Base-by-base conservation (phyloP, 495 filamentous ascomycete genomes). In the Penicillium verhagenii region DNA sequence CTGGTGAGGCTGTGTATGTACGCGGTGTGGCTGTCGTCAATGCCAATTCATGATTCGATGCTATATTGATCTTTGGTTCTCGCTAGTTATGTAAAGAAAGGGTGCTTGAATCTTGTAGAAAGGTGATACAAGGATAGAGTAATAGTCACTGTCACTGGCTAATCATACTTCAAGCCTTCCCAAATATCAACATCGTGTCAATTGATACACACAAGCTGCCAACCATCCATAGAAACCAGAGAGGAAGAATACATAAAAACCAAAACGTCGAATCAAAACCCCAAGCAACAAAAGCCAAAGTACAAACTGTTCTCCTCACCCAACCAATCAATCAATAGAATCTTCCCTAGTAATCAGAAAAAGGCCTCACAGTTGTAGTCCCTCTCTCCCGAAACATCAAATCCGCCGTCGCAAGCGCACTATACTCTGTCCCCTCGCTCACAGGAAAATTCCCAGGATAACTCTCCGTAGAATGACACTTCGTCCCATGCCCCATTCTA, bases 391-490 rank as follows among this genome's bases (percentile, higher is more conserved):
- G 57, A 29, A 71, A 53, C 21, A 51, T 48, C 40, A 56, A 54
- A 21, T 63, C 59, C 11, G 64, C 65, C 11, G 60, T 68, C 8
- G 66, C 70, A 53, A 72, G 50, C 7, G 53, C 55, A 48, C 61
- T 65, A 51, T 46, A 59, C 16, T 69, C 64, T 59, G 65, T 13
- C 1, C 60, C 57, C 50, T 72, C 70, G 37, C 72, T 73, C 4
- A 72, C 59, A 25, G 72, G 70, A 43, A 73, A 74, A 46, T 60
- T 52, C 3, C 70, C 70, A 1, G 70, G 72, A 50, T 64, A 74
- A 43, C 68, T 74, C 51, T 70, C 70, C 1, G 61, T 63, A 23
- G 68, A 74, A 8, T 53, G 56, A 19, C 45, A 59, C 31, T 65
- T 66, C 10, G 46, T 13, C n/a, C 16, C 19, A 5, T 52, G 54